Evolutionary conservation across 306 rosid species (phyloP).

Genomic region (Cucurbita pepo): DNA sequence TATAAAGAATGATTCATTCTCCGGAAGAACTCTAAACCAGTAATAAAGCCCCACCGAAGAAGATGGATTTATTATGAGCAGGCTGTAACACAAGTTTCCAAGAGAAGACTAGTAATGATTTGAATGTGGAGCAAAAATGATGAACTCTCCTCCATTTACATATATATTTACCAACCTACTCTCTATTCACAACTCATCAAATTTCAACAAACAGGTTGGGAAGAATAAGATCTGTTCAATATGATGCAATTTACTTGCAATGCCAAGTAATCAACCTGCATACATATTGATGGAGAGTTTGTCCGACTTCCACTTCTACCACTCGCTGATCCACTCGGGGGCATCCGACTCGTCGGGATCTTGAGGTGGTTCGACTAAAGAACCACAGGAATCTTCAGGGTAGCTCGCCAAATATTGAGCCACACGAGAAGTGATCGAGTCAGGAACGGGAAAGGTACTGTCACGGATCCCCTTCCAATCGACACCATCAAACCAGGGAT

Average conservation of each 20-base stretch:
- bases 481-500: constrained; percentile 76
- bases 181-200: neutral
- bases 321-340: constrained; percentile 85
- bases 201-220: too few relatives aligned
- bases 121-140: neutral
- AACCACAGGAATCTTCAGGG: constrained; percentile 32
- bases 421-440: constrained; percentile 48
- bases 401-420: constrained; percentile 44
- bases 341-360: constrained; percentile 30
- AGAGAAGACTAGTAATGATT: neutral
- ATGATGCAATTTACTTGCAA: neutral
- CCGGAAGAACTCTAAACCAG: too few relatives aligned
- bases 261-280: neutral
- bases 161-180: neutral
- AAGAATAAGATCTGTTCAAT: too few relatives aligned
- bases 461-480: constrained; percentile 60
- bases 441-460: constrained; percentile 45
- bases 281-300: constrained; percentile 3
- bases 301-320: constrained; percentile 46
- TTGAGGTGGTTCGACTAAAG: constrained; percentile 29
- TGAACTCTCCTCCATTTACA: neutral
- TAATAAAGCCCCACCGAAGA: too few relatives aligned
- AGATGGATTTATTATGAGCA: neutral
- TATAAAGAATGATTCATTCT: too few relatives aligned
- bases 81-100: neutral